phyloP scores from a whole-genome alignment of 2,329 filamentous ascomycete species.

The Boeremia exigua region DNA sequence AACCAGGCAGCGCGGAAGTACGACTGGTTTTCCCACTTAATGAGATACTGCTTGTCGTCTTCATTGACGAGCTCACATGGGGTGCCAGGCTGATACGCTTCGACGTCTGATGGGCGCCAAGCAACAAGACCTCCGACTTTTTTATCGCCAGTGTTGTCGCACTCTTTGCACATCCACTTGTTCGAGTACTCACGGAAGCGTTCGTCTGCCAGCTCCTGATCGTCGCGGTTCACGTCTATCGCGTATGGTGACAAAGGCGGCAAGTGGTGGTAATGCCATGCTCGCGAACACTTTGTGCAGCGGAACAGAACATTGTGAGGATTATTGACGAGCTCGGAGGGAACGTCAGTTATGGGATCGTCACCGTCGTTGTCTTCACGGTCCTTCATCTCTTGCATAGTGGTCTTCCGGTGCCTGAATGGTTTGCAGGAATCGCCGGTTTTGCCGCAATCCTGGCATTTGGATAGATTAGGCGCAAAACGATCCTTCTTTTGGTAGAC shows the following conservation, averaged over 20 bases:
- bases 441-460: constrained; percentile 73
- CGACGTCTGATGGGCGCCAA: constrained; percentile 76
- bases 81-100: constrained; percentile 61
- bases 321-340: constrained; percentile 73
- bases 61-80: constrained; percentile 66
- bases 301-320: constrained; percentile 79
- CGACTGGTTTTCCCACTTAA: constrained; percentile 84
- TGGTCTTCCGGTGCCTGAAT: constrained; percentile 74
- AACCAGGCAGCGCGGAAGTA: constrained; percentile 87
- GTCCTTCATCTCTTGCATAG: constrained; percentile 82
- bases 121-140: constrained; percentile 83
- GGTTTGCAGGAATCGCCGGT: constrained; percentile 73
- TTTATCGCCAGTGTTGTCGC: constrained; percentile 61
- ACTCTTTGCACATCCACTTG: constrained; percentile 83
- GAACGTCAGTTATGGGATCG: constrained; percentile 75
- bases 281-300: constrained; percentile 76
- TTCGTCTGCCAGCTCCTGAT: constrained; percentile 62
- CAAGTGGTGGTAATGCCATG: constrained; percentile 85
- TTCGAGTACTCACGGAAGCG: constrained; percentile 74
- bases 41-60: constrained; percentile 86
- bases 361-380: constrained; percentile 78
- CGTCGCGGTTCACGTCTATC: constrained; percentile 53
- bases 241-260: constrained; percentile 57
- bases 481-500: constrained; percentile 70
- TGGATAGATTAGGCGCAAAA: constrained; percentile 71